A percentile compares a stretch with the other conserved stretches of the same genome.
phyloP scores from a whole-genome alignment of 768 basidiomycete genomes.

The Tephrocybe sp. region DNA sequence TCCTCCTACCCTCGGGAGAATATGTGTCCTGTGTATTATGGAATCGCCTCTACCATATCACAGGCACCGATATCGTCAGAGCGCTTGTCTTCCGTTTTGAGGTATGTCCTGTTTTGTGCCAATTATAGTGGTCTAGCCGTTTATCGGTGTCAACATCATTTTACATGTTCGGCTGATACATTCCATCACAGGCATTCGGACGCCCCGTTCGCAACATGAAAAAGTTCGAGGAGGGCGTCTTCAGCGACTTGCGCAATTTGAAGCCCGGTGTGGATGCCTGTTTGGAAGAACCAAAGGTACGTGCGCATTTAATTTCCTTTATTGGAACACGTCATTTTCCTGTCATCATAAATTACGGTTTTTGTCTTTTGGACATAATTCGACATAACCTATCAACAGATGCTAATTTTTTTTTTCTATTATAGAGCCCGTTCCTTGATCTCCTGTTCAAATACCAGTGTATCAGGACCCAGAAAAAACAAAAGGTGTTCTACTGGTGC shows the following conservation, averaged over 20 bases:
- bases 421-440: constrained; percentile 88
- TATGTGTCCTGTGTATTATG: constrained; percentile 91
- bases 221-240: constrained; percentile 97
- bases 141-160: neutral
- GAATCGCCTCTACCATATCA: constrained; percentile 91
- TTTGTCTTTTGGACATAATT: neutral
- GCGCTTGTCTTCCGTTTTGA: constrained; percentile 94
- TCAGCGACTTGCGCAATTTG: constrained; percentile 88
- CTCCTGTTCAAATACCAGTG: constrained; percentile 95
- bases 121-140: constrained; percentile 6
- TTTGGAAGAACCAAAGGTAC: constrained; percentile 93
- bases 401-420: constrained; percentile 3
- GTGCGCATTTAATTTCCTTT: constrained; percentile 24
- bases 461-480: constrained; percentile 97
- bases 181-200: constrained; percentile 62
- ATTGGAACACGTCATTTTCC: neutral
- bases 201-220: constrained; percentile 91
- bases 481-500: constrained; percentile 98
- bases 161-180: constrained; percentile 7
- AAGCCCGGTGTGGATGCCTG: constrained; percentile 93
- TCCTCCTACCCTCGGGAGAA: constrained; percentile 84
- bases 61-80: constrained; percentile 95
- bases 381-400: neutral
- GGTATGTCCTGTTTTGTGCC: constrained; percentile 36
- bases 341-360: neutral